A percentile compares a stretch with the other conserved stretches of the same genome.
Evolutionary conservation across 768 basidiomycete genomes (phyloP).

Genomic region (Mycena galopus): DNA sequence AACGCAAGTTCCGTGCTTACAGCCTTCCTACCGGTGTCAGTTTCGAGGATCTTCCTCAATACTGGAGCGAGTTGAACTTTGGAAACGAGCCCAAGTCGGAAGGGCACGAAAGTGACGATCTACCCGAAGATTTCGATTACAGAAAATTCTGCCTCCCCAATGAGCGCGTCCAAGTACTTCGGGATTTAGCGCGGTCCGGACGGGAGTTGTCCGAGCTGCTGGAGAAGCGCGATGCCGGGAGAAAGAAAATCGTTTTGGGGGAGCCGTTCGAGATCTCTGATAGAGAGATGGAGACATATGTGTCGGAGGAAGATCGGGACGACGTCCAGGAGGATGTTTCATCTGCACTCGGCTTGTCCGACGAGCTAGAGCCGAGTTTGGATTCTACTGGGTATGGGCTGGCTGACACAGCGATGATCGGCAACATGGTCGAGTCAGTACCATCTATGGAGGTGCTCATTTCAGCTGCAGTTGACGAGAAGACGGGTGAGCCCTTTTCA

Average conservation of each 20-base stretch:
- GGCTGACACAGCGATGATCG: neutral
- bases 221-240: slow-evolving; percentile 21
- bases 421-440: too few relatives aligned
- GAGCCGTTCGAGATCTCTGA: slow-evolving; percentile 30
- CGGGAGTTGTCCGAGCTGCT: slow-evolving; percentile 26
- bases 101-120: slow-evolving; percentile 1
- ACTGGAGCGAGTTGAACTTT: slow-evolving; percentile 63
- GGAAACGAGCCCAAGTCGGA: slow-evolving; percentile 39
- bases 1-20: slow-evolving; percentile 61
- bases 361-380: neutral
- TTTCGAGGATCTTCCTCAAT: slow-evolving; percentile 55
- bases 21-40: slow-evolving; percentile 64
- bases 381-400: neutral
- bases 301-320: slow-evolving; percentile 29
- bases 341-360: neutral
- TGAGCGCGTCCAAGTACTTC: slow-evolving; percentile 2
- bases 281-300: slow-evolving; percentile 20
- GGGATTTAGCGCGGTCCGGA: slow-evolving; percentile 33
- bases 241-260: slow-evolving; percentile 31
- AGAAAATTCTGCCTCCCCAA: slow-evolving; percentile 26
- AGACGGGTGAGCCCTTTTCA: too few relatives aligned
- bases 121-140: slow-evolving; percentile 26
- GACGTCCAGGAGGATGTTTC: neutral
- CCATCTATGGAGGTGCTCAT: too few relatives aligned
- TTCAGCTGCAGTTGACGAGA: too few relatives aligned